Base-by-base conservation (phyloP, 208 protist species). In the Trypanosoma avium region DNA sequence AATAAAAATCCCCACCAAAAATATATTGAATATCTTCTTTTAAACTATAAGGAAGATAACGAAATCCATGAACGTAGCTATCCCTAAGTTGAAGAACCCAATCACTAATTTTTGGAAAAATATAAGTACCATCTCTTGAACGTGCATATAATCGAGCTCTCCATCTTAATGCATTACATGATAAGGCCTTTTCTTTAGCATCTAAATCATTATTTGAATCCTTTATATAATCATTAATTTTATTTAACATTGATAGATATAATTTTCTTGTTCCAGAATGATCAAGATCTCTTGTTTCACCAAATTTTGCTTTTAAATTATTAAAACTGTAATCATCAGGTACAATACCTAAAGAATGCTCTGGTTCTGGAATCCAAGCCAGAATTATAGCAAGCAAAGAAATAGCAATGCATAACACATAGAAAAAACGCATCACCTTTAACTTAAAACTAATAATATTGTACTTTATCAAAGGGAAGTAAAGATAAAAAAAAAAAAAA, bases 41-140 rank as follows among this genome's bases (percentile, higher is more conserved):
- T 0, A 92, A 12, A 10, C 68, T 67, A 1, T 53, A 10, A 19
- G 73, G 68, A 17, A 91, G 40, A 49, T 82, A 78, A 17, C 67
- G 53, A 29, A 87, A 40, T 6, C 78, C 79, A 59, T 91, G 70
- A 50, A 80, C 69, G 49, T 86, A 91, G 26, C 67, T 60, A 62
- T 91, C 81, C 30, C 84, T 76, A 22, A 88, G 26, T 57, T 88
- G 84, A 22, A 91, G 64, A n/a, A 70, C 29, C 35, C 69, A 59
- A 48, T 81, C 73, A 3, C 69, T 74, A 36, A 81, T 21, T 21
- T 21, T 33, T 8, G 47, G 49, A 27, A 70, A 53, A n/a, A 48
- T 52, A 47, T 65, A 49, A 10, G 58, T 73, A 35, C 73, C 76
- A 61, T 85, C 75, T 35, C 79, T 74, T 22, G 82, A 82, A 27